These are phyloP conservation scores for Gaultheria prostrata DNA, from an alignment of 148 eudicot genomes.

Conservation along the genomic window DNA sequence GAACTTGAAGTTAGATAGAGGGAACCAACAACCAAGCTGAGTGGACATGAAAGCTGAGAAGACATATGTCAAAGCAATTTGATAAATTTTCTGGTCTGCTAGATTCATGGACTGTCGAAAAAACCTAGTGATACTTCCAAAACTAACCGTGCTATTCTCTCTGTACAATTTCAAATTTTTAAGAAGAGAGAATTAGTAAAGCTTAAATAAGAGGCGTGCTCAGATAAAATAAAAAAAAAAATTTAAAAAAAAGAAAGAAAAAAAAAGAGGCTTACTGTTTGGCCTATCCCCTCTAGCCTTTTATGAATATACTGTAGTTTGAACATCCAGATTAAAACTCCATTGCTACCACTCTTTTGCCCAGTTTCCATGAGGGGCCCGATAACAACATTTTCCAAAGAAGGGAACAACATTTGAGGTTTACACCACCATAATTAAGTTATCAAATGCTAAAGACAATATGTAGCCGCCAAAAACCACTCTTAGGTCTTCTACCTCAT, in stretches of 20 bases:
- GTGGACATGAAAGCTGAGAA: background rate
- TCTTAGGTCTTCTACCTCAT: background rate
- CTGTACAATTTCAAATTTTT: no score
- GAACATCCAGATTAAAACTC: constrained; percentile 4
- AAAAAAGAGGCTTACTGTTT: background rate
- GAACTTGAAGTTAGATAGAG: background rate
- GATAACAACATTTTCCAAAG: background rate
- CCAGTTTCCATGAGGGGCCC: background rate
- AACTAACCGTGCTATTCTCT: background rate
- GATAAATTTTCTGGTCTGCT: background rate
- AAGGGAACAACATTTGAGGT: background rate
- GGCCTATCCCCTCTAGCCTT: background rate
- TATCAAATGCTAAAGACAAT: background rate
- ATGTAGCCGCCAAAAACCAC: background rate
- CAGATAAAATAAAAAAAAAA: no score
- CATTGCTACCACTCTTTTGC: background rate
- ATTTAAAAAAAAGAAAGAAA: no score
- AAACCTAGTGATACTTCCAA: constrained; percentile 1
- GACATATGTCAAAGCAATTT: background rate
- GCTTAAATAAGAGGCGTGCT: background rate
- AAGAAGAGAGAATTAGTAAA: background rate
- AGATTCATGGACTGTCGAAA: background rate
- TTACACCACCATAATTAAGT: background rate
- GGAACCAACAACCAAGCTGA: background rate
- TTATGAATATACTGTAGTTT: background rate